Conservation (phyloP, 2,329 filamentous ascomycete species). For the Davidsoniella neocaledoniae region DNA sequence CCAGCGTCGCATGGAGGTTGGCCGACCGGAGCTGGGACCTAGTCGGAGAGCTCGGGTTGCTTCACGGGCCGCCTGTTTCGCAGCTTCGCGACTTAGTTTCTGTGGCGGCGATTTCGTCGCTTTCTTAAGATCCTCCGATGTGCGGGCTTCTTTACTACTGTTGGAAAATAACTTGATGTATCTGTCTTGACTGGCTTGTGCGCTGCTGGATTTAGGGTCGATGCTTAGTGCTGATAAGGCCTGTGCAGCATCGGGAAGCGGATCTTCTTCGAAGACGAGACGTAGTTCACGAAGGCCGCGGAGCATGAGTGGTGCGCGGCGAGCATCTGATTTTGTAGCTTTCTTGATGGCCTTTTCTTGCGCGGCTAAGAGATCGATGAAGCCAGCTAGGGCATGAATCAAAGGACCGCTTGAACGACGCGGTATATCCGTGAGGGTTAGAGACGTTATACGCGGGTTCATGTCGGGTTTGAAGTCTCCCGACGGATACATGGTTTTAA, state of each 20-base stretch:
- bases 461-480: conserved; percentile 34
- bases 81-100: conserved; percentile 2
- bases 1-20: conserved; percentile 1
- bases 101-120: neutral
- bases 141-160: too few species aligned
- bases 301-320: conserved; percentile 27
- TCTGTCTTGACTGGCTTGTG: too few species aligned
- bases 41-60: conserved; percentile 7
- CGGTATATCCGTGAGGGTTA: conserved; percentile 39
- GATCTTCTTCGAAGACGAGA: conserved; percentile 36
- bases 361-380: conserved; percentile 28
- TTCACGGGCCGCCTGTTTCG: conserved; percentile 10
- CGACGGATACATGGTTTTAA: conserved; percentile 28
- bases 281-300: conserved; percentile 35
- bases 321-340: conserved; percentile 14
- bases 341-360: conserved; percentile 33
- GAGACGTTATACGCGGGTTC: conserved; percentile 35
- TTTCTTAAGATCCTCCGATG: conserved; percentile 19
- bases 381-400: conserved; percentile 28
- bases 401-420: conserved; percentile 34
- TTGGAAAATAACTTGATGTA: too few species aligned
- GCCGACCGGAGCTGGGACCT: conserved; percentile 8
- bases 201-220: conserved; percentile 19
- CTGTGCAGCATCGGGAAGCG: conserved; percentile 16
- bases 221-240: conserved; percentile 20